Evolutionary conservation across 306 rosid species (phyloP).

Genomic region (Gillenia trifoliata): DNA sequence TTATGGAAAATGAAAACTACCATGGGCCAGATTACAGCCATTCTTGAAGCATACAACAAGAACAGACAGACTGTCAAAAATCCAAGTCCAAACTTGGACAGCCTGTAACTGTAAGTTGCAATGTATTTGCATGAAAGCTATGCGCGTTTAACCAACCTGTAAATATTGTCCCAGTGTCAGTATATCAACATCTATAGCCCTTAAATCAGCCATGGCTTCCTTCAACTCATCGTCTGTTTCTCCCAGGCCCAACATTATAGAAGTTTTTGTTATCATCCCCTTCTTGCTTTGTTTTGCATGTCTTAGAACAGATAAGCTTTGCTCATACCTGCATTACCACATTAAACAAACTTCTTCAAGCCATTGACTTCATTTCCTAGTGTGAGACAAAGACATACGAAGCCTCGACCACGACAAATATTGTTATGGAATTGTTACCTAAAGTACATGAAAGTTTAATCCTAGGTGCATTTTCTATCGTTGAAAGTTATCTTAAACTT

Average conservation of each 20-base stretch:
- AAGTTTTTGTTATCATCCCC: slow-evolving; percentile 91
- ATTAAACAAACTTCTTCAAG: slow-evolving; percentile 37
- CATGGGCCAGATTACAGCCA: slow-evolving; percentile 16
- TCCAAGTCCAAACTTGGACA: not conserved
- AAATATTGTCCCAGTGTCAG: slow-evolving; percentile 94
- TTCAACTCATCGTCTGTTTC: slow-evolving; percentile 88
- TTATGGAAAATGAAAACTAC: slow-evolving; percentile 11
- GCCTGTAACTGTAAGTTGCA: not conserved
- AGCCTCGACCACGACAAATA: slow-evolving; percentile 83
- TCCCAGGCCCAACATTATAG: slow-evolving; percentile 97
- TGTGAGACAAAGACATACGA: slow-evolving; percentile 76
- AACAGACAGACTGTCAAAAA: not conserved
- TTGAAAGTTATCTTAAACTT: not conserved
- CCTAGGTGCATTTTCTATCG: not conserved
- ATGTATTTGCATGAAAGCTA: not conserved
- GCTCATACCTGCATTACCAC: slow-evolving; percentile 63
- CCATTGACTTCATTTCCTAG: slow-evolving; percentile 74
- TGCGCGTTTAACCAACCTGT: slow-evolving; percentile 56
- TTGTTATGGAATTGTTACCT: slow-evolving; percentile 7
- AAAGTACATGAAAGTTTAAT: not conserved
- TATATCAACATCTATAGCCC: slow-evolving; percentile 85
- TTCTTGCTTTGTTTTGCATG: slow-evolving; percentile 76
- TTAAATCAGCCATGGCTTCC: slow-evolving; percentile 70
- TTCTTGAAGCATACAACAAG: not conserved
- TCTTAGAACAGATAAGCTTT: slow-evolving; percentile 74